Conservation (phyloP, 768 basidiomycete species). For the Rhizopogon vesiculosus region DNA sequence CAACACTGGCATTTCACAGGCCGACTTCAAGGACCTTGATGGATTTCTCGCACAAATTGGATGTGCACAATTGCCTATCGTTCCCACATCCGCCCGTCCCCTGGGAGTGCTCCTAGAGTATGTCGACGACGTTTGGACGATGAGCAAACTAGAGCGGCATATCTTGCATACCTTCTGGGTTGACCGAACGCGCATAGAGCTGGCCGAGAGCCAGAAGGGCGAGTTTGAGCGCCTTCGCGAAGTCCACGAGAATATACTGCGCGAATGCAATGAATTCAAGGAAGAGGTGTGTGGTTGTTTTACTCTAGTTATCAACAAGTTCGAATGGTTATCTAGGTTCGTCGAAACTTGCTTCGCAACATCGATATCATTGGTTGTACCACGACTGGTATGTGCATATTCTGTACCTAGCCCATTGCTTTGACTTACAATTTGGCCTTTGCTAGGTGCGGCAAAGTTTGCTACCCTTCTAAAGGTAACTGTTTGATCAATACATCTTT, state of each 20-base stretch:
- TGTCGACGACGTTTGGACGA: conserved; percentile 43
- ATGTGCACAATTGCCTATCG: conserved; percentile 27
- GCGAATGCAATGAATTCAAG: conserved; percentile 34
- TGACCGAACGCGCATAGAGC: conserved; percentile 29
- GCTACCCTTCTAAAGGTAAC: conserved; percentile 50
- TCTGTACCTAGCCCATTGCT: neutral
- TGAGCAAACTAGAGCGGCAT: conserved; percentile 47
- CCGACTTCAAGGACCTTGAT: conserved; percentile 17
- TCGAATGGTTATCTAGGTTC: conserved; percentile 33
- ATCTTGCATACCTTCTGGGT: conserved; percentile 44
- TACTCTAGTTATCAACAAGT: neutral
- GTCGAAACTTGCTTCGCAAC: conserved; percentile 46
- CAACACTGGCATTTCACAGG: neutral
- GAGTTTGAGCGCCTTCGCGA: conserved; percentile 41
- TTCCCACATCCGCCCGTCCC: conserved; percentile 33
- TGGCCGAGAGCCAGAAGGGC: conserved; percentile 24
- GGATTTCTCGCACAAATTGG: conserved; percentile 38
- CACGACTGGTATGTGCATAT: conserved; percentile 52
- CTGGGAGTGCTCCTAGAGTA: conserved; percentile 32
- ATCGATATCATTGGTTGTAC: conserved; percentile 73
- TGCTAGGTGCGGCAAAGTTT: conserved; percentile 63
- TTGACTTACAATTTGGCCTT: neutral
- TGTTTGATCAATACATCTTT: neutral
- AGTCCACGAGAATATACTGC: conserved; percentile 35
- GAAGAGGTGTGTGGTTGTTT: conserved; percentile 43